Evolutionary conservation across 768 basidiomycete genomes (phyloP).

Genomic region (Thelephora ganbajun): DNA sequence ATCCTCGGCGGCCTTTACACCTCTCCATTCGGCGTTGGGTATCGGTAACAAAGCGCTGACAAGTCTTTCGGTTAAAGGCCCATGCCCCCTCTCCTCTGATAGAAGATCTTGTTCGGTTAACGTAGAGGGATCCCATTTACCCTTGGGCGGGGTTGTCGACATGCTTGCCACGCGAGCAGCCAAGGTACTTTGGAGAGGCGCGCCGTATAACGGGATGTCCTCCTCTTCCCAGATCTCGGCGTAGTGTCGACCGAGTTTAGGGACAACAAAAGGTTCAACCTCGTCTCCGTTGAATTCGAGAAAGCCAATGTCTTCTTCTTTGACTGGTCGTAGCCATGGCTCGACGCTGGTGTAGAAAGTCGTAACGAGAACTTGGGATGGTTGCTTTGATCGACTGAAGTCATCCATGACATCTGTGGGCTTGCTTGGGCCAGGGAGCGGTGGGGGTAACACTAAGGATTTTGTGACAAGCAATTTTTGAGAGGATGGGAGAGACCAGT

Average conservation of each 20-base stretch:
- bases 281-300: constrained; percentile 87
- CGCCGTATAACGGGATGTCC: constrained; percentile 43
- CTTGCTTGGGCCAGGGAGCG: constrained; percentile 70
- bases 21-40: constrained; percentile 56
- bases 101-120: constrained; percentile 56
- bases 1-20: constrained; percentile 73
- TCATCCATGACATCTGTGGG: constrained; percentile 78
- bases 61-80: constrained; percentile 76
- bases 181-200: constrained; percentile 26
- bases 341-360: constrained; percentile 87
- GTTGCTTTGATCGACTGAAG: constrained; percentile 74
- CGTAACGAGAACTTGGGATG: constrained; percentile 49
- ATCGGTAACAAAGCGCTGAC: constrained; percentile 63
- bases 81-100: constrained; percentile 70
- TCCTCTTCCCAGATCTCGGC: constrained; percentile 88
- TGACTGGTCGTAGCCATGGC: constrained; percentile 76
- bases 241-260: constrained; percentile 81
- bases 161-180: constrained; percentile 21
- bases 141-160: constrained; percentile 34
- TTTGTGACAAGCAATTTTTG: constrained; percentile 40
- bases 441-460: constrained; percentile 47
- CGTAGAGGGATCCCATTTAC: constrained; percentile 77
- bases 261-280: constrained; percentile 74
- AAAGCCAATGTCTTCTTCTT: constrained; percentile 93
- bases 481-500: constrained; percentile 44